Conservation (phyloP, 2,329 filamentous ascomycete genomes). For the Penicillium sp. region DNA sequence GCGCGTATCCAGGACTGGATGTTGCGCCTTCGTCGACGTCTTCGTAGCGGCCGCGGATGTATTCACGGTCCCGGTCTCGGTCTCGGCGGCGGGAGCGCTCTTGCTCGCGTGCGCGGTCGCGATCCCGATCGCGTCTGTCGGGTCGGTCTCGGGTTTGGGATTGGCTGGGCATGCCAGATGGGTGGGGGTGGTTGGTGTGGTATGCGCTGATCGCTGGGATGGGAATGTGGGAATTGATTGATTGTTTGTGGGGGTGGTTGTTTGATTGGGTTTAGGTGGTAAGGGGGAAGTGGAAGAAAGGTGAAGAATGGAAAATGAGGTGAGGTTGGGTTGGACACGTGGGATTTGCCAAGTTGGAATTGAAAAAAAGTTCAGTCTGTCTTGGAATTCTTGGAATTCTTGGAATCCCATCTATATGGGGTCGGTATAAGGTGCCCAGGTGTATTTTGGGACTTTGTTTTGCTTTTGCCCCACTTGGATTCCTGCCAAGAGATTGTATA, state of each 20-base stretch:
- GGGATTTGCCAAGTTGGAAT: not conserved
- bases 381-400: not conserved
- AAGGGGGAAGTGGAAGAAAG: not conserved
- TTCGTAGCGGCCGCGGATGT: slow-evolving; percentile 20
- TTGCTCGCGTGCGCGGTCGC: slow-evolving; percentile 19
- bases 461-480: slow-evolving; percentile 23
- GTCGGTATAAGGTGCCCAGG: not conserved
- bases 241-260: not conserved
- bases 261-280: not conserved
- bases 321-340: not conserved
- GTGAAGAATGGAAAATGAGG: not conserved
- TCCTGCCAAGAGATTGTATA: not conserved
- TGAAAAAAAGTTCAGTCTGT: not conserved
- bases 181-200: not conserved
- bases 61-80: slow-evolving; percentile 17
- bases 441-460: slow-evolving; percentile 17
- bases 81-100: slow-evolving; percentile 17
- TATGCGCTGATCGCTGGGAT: not conserved
- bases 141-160: slow-evolving; percentile 29
- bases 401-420: not conserved
- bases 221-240: slow-evolving; percentile 4
- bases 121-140: slow-evolving; percentile 35
- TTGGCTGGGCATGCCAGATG: not conserved
- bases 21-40: slow-evolving; percentile 17
- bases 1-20: slow-evolving; percentile 17